A percentile compares a stretch with the other conserved stretches of the same genome.
phyloP scores from a whole-genome alignment of 2,329 filamentous ascomycete species.

The Aspergillus tamarii region DNA sequence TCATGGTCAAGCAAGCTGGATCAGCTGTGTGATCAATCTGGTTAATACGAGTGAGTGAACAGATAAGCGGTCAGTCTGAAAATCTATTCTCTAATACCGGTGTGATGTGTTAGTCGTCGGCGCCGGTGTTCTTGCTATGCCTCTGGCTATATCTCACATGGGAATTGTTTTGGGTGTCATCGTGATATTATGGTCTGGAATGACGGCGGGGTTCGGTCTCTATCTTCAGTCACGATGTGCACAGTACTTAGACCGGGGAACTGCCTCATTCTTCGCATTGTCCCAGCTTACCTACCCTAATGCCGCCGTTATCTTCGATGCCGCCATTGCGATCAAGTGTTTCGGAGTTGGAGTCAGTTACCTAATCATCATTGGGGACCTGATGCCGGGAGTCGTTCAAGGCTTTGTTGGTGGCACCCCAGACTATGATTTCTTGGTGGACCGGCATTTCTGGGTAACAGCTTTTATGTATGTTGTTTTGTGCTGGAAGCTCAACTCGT shows the following conservation, averaged over 20 bases:
- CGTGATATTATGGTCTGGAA: slow-evolving; percentile 87
- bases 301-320: slow-evolving; percentile 91
- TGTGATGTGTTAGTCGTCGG: slow-evolving; percentile 71
- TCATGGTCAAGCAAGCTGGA: slow-evolving; percentile 78
- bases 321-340: slow-evolving; percentile 95
- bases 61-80: not conserved
- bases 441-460: slow-evolving; percentile 96
- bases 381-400: slow-evolving; percentile 91
- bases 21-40: slow-evolving; percentile 91
- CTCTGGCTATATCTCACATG: slow-evolving; percentile 93
- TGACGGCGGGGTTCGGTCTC: slow-evolving; percentile 87
- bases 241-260: slow-evolving; percentile 86
- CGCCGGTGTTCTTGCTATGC: slow-evolving; percentile 92
- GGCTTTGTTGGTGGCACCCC: slow-evolving; percentile 72
- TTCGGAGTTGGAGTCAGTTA: slow-evolving; percentile 98
- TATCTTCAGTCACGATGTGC: slow-evolving; percentile 94
- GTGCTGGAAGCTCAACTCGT: slow-evolving; percentile 19
- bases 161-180: slow-evolving; percentile 82
- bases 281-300: slow-evolving; percentile 97
- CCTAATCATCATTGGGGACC: slow-evolving; percentile 95
- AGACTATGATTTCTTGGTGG: slow-evolving; percentile 73
- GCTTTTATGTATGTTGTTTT: slow-evolving; percentile 74
- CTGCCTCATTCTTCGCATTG: slow-evolving; percentile 91
- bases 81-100: slow-evolving; percentile 17
- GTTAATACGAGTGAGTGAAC: slow-evolving; percentile 81